These are phyloP conservation scores for Colletotrichum lindemuthianum DNA, from an alignment of 2,329 filamentous ascomycete genomes.

Conservation along the genomic window DNA sequence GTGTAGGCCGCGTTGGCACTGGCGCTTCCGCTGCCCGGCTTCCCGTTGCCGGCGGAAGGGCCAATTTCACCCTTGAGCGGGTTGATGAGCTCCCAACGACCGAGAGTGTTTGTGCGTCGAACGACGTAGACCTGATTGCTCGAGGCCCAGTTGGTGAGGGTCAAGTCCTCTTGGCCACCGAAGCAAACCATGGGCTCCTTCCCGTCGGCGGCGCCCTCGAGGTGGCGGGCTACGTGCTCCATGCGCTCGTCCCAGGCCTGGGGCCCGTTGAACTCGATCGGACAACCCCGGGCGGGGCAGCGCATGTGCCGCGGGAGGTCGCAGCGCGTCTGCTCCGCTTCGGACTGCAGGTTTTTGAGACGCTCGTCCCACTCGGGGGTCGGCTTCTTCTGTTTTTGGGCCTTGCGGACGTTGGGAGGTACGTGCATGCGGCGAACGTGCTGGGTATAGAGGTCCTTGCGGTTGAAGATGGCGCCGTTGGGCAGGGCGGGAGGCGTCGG, in stretches of 20 bases:
- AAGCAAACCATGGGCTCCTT: conserved; percentile 47
- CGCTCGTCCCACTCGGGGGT: conserved; percentile 59
- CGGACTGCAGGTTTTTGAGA: conserved; percentile 64
- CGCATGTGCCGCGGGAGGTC: conserved; percentile 66
- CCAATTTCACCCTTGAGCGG: conserved; percentile 39
- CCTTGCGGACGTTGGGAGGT: conserved; percentile 54
- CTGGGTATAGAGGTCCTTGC: conserved; percentile 91
- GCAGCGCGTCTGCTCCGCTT: conserved; percentile 71
- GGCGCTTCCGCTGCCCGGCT: conserved; percentile 21
- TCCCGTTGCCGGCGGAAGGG: conserved; percentile 33
- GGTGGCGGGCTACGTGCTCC: conserved; percentile 87
- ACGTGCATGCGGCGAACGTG: conserved; percentile 89
- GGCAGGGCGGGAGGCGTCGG: conserved; percentile 44
- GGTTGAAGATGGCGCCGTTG: conserved; percentile 79
- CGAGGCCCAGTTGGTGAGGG: conserved; percentile 54
- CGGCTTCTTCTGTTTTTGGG: conserved; percentile 49
- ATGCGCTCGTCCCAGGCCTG: conserved; percentile 83
- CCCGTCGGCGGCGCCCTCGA: conserved; percentile 65
- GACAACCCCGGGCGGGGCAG: conserved; percentile 73
- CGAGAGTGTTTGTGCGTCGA: conserved; percentile 30
- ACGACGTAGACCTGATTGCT: conserved; percentile 51
- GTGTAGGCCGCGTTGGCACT: neutral
- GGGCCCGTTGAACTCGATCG: conserved; percentile 65
- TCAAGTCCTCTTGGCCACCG: conserved; percentile 50
- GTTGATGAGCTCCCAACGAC: conserved; percentile 48